Evolutionary conservation across 148 eudicot genomes (phyloP), one percentile per base, ranked within the genome.

Genomic region (Selenicereus undatus): DNA sequence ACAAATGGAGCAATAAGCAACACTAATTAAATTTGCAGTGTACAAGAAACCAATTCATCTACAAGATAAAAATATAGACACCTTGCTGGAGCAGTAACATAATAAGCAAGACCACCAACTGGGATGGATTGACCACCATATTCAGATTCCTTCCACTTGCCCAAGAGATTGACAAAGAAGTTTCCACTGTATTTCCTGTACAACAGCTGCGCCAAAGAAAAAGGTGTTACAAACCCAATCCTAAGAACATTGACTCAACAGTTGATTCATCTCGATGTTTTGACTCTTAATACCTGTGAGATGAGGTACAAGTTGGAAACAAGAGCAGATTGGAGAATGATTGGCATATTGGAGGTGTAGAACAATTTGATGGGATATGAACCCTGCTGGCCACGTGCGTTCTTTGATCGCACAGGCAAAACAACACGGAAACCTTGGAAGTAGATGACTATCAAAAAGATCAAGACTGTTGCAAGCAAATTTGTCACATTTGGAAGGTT

Each of bases 301-400:
- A 93, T 90, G 84, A 93, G 91, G 86, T 93, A 93, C 64, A 93
- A 90, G 86, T 93, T 93, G 85, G 97, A 87, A 0, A 91, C 97
- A 76, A 93, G 95, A 62, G 97, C 97, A 79, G 97, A 93, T 76
- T 93, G 97, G 77, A 93, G 91, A 77, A 93, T 93, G 78, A 93
- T 93, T 26, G 97, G 98, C 98, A 94, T 94, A 89, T 94, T 94
- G 51, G 98, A 94, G 82, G 98, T 94, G 92, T 94, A 94, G 76
- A 94, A 94, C 79, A 94, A 81, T 89, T 94, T 94, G 75, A 93
- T 93, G 62, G 95, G 97, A 75, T 93, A 93, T 30, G 93, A 93
- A 4, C 95, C 95, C 76, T 91, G 97, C 82, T 94, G 98, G 62
- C 98, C 98, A 81, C 98, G 93, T 11, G 98, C 98, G 76, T 94